phyloP scores from a whole-genome alignment of 2,329 filamentous ascomycete genomes.

The Aureobasidium sp. region DNA sequence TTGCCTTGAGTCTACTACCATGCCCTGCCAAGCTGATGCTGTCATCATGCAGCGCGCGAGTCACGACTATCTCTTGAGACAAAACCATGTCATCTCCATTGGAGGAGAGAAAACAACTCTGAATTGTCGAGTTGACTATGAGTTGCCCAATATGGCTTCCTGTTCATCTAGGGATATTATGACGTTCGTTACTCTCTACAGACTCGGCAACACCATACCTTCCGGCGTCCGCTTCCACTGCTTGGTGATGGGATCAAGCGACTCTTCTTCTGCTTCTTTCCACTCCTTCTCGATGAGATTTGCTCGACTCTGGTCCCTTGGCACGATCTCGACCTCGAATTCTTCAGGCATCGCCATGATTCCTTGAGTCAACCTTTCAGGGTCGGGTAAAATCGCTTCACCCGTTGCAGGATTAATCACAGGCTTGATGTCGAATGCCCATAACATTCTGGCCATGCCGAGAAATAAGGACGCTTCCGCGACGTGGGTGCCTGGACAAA shows the following conservation, averaged over 20 bases:
- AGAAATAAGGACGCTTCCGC: conserved; percentile 57
- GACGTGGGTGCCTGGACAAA: conserved; percentile 66
- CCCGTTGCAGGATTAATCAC: conserved; percentile 35
- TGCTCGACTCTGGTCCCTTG: neutral
- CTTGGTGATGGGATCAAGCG: neutral
- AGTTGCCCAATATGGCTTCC: no score
- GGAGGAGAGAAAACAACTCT: no score
- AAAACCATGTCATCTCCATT: neutral
- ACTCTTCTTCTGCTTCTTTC: neutral
- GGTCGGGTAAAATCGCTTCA: conserved; percentile 40
- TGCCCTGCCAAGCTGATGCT: neutral
- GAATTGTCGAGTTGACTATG: no score
- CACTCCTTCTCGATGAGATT: neutral
- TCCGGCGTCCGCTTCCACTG: conserved; percentile 7
- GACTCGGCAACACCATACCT: conserved; percentile 6
- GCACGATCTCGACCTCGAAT: neutral
- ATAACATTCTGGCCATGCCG: conserved; percentile 53
- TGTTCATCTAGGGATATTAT: no score
- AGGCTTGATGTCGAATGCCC: conserved; percentile 41
- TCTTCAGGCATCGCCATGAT: neutral
- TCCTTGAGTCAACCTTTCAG: conserved; percentile 31
- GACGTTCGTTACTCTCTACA: neutral
- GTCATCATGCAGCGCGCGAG: neutral
- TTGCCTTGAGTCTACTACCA: neutral
- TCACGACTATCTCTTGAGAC: neutral